Base-by-base conservation (phyloP, 129 eudicot genomes). In the Centrapalus pauciflorus region DNA sequence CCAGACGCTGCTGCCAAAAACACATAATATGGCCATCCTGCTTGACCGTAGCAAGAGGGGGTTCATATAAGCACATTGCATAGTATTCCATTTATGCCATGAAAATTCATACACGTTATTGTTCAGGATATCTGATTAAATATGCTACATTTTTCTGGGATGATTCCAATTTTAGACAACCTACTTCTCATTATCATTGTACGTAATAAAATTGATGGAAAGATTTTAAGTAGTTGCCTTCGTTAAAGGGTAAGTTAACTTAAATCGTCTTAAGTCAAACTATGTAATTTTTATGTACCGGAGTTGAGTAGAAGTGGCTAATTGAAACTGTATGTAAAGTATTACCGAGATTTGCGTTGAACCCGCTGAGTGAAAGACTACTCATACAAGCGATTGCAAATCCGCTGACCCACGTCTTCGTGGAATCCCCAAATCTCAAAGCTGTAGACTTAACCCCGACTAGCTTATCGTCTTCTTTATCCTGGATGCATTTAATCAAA, bases 381-480 rank as follows among this genome's bases (percentile, higher is more conserved):
- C 79, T 71, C 56, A 92, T 81, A 77, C 90, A 85, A 49, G 89
- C 84, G 19, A 72, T 16, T 61, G 95, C 95, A 76, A 92, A 92
- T 3, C 90, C 96, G 27, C 79, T 50, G 64, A 92, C 45, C 90
- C 96, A 85, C 28, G 69, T 68, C 76, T 88, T 88, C 21, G 95
- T 85, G 4, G 84, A 77, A 75, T 92, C 90, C 49, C 98, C 98
- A 57, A 88, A 85, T 67, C 85, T 78, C 78, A 92, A 78, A 61
- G 96, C 96, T 14, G 91, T 92, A 70, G 98, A 92, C 78, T 88
- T 92, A 32, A 92, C 91, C 63, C 98, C 98, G 49, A 88, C 96
- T 75, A 67, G 67, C 71, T 82, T 41, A 74, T 89, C 94, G 9
- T 89, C 96, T 80, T 85, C 93, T 71, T 85, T 89, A 71, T 89